Conservation (phyloP, 1,139 yeast genomes). For the Candida glucosophila region DNA sequence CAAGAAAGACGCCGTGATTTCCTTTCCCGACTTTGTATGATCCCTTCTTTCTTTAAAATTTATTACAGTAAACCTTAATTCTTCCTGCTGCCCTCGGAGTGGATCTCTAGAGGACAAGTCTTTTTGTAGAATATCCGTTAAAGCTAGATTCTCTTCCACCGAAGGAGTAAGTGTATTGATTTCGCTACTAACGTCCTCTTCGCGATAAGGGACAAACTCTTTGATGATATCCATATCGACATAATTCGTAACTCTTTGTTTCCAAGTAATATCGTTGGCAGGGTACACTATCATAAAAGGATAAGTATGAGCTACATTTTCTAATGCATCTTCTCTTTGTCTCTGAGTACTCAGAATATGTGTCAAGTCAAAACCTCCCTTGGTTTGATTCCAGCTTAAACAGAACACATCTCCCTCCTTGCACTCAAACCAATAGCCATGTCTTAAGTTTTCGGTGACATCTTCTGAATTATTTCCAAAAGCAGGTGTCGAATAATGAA, state of each 20-base stretch:
- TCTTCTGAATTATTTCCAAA: constrained; percentile 2
- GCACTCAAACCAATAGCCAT: constrained; percentile 20
- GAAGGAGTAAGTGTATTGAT: constrained; percentile 20
- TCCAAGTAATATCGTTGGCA: constrained; percentile 12
- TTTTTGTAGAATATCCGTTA: constrained; percentile 11
- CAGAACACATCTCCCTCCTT: constrained; percentile 12
- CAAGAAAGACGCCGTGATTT: constrained; percentile 13
- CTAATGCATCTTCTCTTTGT: constrained; percentile 6
- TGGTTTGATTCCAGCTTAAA: constrained; percentile 6
- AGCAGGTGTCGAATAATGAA: constrained; percentile 20
- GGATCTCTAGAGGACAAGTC: constrained; percentile 6
- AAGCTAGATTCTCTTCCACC: constrained; percentile 18
- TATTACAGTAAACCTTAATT: constrained; percentile 17
- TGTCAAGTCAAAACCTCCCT: constrained; percentile 2
- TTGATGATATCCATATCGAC: constrained; percentile 15
- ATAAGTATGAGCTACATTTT: constrained; percentile 14
- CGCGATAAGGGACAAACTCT: constrained; percentile 11
- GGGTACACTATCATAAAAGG: constrained; percentile 17
- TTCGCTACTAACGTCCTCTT: constrained; percentile 5
- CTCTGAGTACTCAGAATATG: constrained; percentile 4
- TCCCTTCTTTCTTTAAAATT: constrained; percentile 10
- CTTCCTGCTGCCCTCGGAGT: too few species aligned
- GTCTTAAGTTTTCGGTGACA: too few species aligned
- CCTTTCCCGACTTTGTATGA: constrained; percentile 3
- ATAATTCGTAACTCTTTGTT: constrained; percentile 6